Base-by-base conservation (phyloP, 2,329 filamentous ascomycete genomes). In the Colletotrichum graminicola region DNA sequence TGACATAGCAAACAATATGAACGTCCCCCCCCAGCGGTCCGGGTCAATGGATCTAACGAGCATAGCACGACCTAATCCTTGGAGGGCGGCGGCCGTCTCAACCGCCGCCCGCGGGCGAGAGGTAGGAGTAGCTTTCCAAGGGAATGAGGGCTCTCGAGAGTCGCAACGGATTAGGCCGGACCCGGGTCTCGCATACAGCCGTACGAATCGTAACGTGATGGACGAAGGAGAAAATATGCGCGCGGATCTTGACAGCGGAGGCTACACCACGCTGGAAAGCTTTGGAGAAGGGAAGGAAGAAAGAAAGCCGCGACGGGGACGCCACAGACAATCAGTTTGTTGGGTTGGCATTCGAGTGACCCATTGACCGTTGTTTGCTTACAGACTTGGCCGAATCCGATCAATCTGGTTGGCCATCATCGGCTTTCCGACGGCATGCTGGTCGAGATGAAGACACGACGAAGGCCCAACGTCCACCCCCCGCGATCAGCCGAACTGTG, bases 271-370 rank as follows among this genome's bases (percentile, higher is more conserved):
- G 43, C 3, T 47, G 43, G 21, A n/a, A 47, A 5, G 18, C 43
- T 45, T n/a, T 47, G 21, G 43, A 6, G 5, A n/a, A 5, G 39
- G 39, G 21, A 47, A 47, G 10, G 11, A 43, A 39, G 43, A 56
- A 49, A 67, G 55, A 52, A 61, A 56, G 23, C 49, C 56, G 55
- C 10, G 7, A 21, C 39, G 55, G 47, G 41, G 10, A 34, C 39
- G 36, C 16, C n/a, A 36, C 34, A 32, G 54, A 21, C 29, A 23
- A 55, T 43, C n/a, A 26, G 49, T n/a, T n/a, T n/a, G n/a, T n/a
- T n/a, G n/a, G n/a, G n/a, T n/a, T n/a, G n/a, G n/a, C n/a, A n/a
- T n/a, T n/a, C n/a, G n/a, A n/a, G n/a, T n/a, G n/a, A n/a, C n/a
- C n/a, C n/a, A n/a, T n/a, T n/a, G n/a, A n/a, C n/a, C n/a, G n/a